These are phyloP conservation scores for Casaregolazyma suthepensis DNA, from an alignment of 1,139 yeast species.

Conservation along the genomic window DNA sequence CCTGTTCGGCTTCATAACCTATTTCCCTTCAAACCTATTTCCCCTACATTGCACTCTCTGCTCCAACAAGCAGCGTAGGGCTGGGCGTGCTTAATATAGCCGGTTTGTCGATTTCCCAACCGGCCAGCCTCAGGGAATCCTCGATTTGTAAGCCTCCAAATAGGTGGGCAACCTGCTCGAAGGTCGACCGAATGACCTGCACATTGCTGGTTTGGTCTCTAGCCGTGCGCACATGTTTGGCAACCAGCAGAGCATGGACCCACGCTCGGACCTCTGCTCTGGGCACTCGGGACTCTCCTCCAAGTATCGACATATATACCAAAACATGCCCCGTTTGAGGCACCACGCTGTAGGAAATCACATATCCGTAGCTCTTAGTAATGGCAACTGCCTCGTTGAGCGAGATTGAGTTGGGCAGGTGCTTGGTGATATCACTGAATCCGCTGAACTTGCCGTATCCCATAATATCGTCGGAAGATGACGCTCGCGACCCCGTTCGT, in stretches of 20 bases:
- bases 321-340: constrained; percentile 11
- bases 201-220: constrained; percentile 11
- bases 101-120: constrained; percentile 26
- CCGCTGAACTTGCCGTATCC: constrained; percentile 23
- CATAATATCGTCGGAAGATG: constrained; percentile 14
- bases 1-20: no score
- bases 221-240: constrained; percentile 14
- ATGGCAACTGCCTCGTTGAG: constrained; percentile 13
- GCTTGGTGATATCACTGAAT: constrained; percentile 16
- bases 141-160: constrained; percentile 23
- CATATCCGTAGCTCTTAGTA: constrained; percentile 17
- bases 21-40: no score
- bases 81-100: constrained; percentile 21
- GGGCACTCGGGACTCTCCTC: constrained; percentile 11
- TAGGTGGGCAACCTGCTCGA: constrained; percentile 18
- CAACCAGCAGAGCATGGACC: constrained; percentile 31
- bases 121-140: constrained; percentile 20
- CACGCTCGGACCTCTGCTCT: constrained; percentile 26
- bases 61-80: constrained; percentile 15
- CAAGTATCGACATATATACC: constrained; percentile 23
- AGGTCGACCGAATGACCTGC: constrained; percentile 22
- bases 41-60: no score
- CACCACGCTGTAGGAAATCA: constrained; percentile 17
- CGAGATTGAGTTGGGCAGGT: constrained; percentile 4
- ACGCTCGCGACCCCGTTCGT: constrained; percentile 2